Conservation (phyloP, 2,329 filamentous ascomycete genomes). For the Iodosphaeria phyllophila region DNA sequence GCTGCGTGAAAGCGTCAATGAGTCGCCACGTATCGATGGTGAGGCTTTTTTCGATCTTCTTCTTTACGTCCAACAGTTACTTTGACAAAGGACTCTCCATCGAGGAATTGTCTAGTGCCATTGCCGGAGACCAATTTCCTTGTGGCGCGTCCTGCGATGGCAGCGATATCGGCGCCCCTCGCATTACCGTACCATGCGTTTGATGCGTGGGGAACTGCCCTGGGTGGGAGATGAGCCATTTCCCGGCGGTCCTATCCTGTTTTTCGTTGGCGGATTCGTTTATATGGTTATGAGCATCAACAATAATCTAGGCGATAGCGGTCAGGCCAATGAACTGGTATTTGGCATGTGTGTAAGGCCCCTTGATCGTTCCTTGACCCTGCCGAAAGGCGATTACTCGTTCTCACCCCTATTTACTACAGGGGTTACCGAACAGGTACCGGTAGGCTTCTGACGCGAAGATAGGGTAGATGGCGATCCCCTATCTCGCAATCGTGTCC, state of each 20-base stretch:
- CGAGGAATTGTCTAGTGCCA: slow-evolving; percentile 4
- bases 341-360: slow-evolving; percentile 15
- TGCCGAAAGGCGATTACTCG: background rate
- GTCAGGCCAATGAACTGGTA: slow-evolving; percentile 13
- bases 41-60: too few relatives aligned
- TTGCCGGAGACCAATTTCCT: slow-evolving; percentile 8
- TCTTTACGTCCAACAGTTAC: slow-evolving; percentile 7
- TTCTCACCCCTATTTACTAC: background rate
- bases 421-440: background rate
- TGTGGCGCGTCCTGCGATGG: slow-evolving; percentile 11
- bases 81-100: slow-evolving; percentile 8
- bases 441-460: too few relatives aligned
- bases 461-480: slow-evolving; percentile 16
- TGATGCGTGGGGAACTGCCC: slow-evolving; percentile 12
- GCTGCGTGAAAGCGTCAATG: slow-evolving; percentile 11
- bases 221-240: slow-evolving; percentile 13
- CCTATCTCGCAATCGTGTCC: slow-evolving; percentile 13
- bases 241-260: slow-evolving; percentile 10
- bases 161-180: slow-evolving; percentile 7
- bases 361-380: background rate
- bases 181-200: slow-evolving; percentile 9
- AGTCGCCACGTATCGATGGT: too few relatives aligned
- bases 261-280: slow-evolving; percentile 13
- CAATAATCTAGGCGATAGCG: slow-evolving; percentile 11
- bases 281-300: slow-evolving; percentile 13